These are phyloP conservation scores for Aspergillus viridinutans DNA, from an alignment of 2,329 filamentous ascomycete species.

Conservation along the genomic window DNA sequence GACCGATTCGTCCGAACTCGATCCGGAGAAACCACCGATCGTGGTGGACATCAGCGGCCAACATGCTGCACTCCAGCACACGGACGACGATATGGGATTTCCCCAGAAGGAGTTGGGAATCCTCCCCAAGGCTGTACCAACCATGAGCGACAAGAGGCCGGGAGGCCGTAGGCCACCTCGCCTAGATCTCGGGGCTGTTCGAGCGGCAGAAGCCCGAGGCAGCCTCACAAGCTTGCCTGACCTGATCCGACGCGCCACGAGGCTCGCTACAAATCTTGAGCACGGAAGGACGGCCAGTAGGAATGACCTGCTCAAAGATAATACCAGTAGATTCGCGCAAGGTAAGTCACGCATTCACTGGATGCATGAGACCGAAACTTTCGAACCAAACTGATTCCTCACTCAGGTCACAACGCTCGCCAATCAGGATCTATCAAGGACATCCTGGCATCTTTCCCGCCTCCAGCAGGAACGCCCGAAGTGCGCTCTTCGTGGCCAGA, in stretches of 20 bases:
- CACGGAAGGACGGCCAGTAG: slow-evolving; percentile 66
- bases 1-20: slow-evolving; percentile 22
- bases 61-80: slow-evolving; percentile 3
- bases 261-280: slow-evolving; percentile 81
- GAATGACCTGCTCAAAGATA: slow-evolving; percentile 42
- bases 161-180: slow-evolving; percentile 57
- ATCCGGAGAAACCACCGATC: slow-evolving; percentile 33
- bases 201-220: slow-evolving; percentile 74
- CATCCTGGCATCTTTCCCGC: slow-evolving; percentile 63
- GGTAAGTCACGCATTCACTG: slow-evolving; percentile 20
- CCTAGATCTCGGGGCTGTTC: slow-evolving; percentile 76
- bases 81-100: slow-evolving; percentile 13
- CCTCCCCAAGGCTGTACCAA: slow-evolving; percentile 27
- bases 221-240: slow-evolving; percentile 91
- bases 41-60: slow-evolving; percentile 12
- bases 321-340: slow-evolving; percentile 22
- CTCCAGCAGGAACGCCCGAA: slow-evolving; percentile 51
- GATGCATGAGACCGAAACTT: neutral
- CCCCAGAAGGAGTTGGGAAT: slow-evolving; percentile 22
- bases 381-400: slow-evolving; percentile 3
- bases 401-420: slow-evolving; percentile 23
- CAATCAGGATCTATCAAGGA: slow-evolving; percentile 57
- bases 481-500: slow-evolving; percentile 36
- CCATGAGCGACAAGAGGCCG: slow-evolving; percentile 40
- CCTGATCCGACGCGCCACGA: slow-evolving; percentile 82